Conservation (phyloP, 805 yeast species). For the Phaffomyces opuntiae region DNA sequence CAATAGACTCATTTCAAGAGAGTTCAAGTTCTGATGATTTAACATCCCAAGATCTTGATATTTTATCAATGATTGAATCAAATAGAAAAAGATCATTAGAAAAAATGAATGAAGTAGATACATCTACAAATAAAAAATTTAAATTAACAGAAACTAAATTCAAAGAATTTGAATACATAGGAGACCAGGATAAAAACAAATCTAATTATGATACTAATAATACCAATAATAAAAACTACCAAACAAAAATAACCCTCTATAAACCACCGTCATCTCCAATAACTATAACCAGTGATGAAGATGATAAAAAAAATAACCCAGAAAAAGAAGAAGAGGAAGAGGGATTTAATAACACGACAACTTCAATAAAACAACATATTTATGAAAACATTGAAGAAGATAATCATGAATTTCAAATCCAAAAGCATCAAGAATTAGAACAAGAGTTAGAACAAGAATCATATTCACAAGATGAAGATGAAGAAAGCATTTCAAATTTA, state of each 20-base stretch:
- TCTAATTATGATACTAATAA: no score
- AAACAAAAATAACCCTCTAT: not conserved
- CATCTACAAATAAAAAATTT: not conserved
- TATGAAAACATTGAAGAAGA: slow-evolving; percentile 11
- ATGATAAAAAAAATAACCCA: not conserved
- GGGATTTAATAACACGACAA: not conserved
- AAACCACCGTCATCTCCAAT: not conserved
- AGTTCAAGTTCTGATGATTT: not conserved
- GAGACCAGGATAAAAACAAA: not conserved
- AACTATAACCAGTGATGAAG: not conserved
- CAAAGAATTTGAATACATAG: not conserved
- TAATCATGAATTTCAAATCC: slow-evolving; percentile 10
- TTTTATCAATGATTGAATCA: not conserved
- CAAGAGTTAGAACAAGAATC: no score
- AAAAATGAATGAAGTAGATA: not conserved
- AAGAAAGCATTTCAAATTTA: not conserved
- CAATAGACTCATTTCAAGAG: not conserved
- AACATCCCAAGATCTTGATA: not conserved
- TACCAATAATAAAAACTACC: not conserved
- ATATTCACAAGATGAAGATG: not conserved
- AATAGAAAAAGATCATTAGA: not conserved
- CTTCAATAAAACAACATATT: not conserved
- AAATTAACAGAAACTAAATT: not conserved
- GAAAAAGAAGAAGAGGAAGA: not conserved
- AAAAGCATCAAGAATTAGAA: slow-evolving; percentile 1